Percentiles rank a stretch among this genome's conserved stretches.
phyloP scores from a whole-genome alignment of 257 asterid species.

The Fraxinus quadrangulata region DNA sequence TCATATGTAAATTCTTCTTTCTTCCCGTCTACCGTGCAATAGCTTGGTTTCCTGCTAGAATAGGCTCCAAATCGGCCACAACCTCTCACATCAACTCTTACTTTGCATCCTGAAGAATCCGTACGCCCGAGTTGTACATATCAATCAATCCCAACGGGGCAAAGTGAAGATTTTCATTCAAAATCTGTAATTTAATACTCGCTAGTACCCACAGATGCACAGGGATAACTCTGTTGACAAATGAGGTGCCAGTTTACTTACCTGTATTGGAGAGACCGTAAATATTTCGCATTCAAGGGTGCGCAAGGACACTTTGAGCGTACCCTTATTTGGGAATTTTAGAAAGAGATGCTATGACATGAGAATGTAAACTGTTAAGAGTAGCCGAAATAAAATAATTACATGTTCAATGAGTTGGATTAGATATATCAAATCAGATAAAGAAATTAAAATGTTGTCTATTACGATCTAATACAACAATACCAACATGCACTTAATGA shows the following conservation, averaged over 20 bases:
- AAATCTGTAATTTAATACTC: conserved; percentile 13
- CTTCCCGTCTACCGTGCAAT: conserved; percentile 37
- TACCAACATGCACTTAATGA: background rate
- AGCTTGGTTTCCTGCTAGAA: conserved; percentile 43
- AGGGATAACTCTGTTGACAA: background rate
- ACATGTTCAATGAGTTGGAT: background rate
- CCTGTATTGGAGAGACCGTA: conserved; percentile 28
- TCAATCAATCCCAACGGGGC: conserved; percentile 35
- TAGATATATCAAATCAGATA: too few relatives aligned
- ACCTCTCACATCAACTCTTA: conserved; percentile 36
- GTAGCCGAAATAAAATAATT: background rate
- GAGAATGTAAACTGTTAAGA: background rate
- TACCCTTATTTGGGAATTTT: conserved; percentile 21
- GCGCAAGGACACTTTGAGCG: conserved; percentile 18
- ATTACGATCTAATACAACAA: too few relatives aligned
- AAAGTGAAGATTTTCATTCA: background rate
- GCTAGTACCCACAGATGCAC: background rate
- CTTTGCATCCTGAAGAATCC: background rate
- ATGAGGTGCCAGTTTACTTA: background rate
- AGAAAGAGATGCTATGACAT: conserved; percentile 21
- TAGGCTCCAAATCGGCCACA: conserved; percentile 61
- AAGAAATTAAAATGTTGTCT: background rate
- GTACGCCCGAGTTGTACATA: conserved; percentile 36
- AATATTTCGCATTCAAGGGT: conserved; percentile 26
- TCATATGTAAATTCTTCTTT: conserved; percentile 33